Percentiles rank a stretch among this genome's conserved stretches.
These are phyloP conservation scores for Pseudopyrenochaeta lycopersici DNA, from an alignment of 2,329 filamentous ascomycete genomes.

Conservation along the genomic window DNA sequence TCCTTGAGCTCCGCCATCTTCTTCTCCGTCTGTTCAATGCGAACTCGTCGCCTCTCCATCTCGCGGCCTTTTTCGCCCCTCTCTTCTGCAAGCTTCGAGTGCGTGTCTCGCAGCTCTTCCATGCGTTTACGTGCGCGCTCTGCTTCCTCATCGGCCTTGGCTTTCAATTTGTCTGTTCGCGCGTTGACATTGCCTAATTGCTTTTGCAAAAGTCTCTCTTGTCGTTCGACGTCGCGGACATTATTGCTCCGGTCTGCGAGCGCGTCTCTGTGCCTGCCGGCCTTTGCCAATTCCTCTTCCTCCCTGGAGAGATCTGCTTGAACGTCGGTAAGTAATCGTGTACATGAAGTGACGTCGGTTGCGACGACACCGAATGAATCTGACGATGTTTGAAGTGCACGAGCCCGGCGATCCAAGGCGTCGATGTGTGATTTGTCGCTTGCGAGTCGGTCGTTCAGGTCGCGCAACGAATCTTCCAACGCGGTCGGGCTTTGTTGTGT, in stretches of 20 bases:
- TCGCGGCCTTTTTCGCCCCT: constrained; percentile 86
- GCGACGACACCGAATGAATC: constrained; percentile 88
- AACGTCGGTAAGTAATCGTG: constrained; percentile 89
- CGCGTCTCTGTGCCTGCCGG: constrained; percentile 83
- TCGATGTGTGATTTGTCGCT: constrained; percentile 88
- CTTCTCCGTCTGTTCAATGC: constrained; percentile 98
- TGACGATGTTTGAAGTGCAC: constrained; percentile 88
- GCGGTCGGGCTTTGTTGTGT: constrained; percentile 86
- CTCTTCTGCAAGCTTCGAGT: constrained; percentile 84
- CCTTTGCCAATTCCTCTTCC: constrained; percentile 85
- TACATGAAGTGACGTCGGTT: constrained; percentile 85
- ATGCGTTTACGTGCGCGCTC: constrained; percentile 84
- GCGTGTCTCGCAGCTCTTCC: constrained; percentile 84
- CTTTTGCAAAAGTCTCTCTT: constrained; percentile 82
- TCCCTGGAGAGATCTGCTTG: constrained; percentile 85
- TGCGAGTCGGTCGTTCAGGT: constrained; percentile 80
- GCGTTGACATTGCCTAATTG: constrained; percentile 88
- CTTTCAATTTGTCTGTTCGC: constrained; percentile 82
- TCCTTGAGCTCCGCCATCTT: constrained; percentile 99
- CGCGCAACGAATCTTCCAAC: constrained; percentile 81
- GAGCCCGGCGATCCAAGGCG: constrained; percentile 82
- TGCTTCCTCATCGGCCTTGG: constrained; percentile 82
- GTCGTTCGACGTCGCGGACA: constrained; percentile 88
- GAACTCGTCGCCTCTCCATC: constrained; percentile 89
- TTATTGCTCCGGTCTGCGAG: constrained; percentile 88